Evolutionary conservation across 2,329 filamentous ascomycete genomes (phyloP), one percentile per base, ranked within the genome.

Genomic region (Alternaria sp.): DNA sequence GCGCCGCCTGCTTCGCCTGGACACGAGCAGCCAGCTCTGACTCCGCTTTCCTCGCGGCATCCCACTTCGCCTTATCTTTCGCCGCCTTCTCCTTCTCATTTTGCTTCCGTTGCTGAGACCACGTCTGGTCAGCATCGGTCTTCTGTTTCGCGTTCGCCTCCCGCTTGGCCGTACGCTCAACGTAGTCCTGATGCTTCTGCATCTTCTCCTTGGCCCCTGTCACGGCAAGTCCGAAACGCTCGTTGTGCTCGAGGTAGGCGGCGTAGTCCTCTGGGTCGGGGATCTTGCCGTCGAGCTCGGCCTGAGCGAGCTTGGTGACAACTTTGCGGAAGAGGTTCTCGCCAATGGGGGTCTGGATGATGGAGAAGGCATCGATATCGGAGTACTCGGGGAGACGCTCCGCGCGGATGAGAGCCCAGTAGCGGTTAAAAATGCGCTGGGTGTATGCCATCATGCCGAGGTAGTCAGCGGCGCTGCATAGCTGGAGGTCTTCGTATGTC

Each of bases 391-490:
- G 57, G 1, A 60, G 15, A 2, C 25, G 25, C 21, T 41, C 25
- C 11, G 57, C 45, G 20, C 41, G 23, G 25, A 60, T 15, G 21
- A 26, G 37, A 3, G 57, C 49, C 47, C 47, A 60, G 57, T 60
- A 60, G 3, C 57, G 54, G 41, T 60, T 60, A 41, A 60, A 60
- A 7, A 60, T 37, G 1, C 53, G 57, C 10, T 60, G 49, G 20
- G 57, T 60, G 21, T 60, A 55, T 11, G 37, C 10, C 8, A 15
- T 41, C 57, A 60, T 60, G 9, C 57, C 57, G 14, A 60, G 57
- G 12, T 18, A 46, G 9, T 60, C 57, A 12, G 44, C 57, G 10
- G 41, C 57, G 14, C 57, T 60, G 9, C 57, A 60, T 9, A 54
- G 5, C 15, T 60, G 49, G 5, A 60, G 6, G 18, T 60, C 57